Conservation (phyloP, 1,139 yeast species). For the Taphrina communis region DNA sequence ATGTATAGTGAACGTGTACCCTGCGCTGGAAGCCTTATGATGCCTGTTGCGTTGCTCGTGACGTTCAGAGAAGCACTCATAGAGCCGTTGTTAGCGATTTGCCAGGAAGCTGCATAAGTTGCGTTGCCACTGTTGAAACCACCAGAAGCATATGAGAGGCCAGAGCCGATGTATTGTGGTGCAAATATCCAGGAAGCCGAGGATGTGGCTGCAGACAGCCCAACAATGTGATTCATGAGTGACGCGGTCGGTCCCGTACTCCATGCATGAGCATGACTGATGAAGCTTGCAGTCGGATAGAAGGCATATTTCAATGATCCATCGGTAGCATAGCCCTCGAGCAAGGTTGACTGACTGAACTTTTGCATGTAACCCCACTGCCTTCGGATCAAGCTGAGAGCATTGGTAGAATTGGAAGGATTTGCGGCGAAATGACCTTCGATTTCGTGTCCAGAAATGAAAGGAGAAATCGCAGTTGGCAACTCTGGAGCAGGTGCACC, state of each 20-base stretch:
- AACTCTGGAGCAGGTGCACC: not conserved
- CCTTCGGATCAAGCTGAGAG: not conserved
- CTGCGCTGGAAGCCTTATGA: not conserved
- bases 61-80: not conserved
- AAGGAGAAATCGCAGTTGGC: not conserved
- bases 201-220: not conserved
- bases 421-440: not conserved
- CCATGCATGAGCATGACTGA: not conserved
- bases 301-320: conserved; percentile 1
- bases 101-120: not conserved
- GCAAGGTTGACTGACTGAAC: not conserved
- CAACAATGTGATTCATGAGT: not conserved
- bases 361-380: conserved; percentile 4
- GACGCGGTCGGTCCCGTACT: conserved; percentile 8
- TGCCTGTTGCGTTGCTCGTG: not conserved
- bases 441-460: not conserved
- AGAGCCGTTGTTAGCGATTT: not conserved
- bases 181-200: conserved; percentile 1
- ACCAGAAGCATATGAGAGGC: not conserved
- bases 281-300: conserved; percentile 1
- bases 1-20: not conserved
- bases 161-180: not conserved
- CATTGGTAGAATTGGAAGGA: conserved; percentile 1
- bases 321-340: conserved; percentile 7
- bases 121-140: not conserved